Conservation (phyloP, 164 flowering plant genomes). For the Kalanchoe fedtschenkoi region DNA sequence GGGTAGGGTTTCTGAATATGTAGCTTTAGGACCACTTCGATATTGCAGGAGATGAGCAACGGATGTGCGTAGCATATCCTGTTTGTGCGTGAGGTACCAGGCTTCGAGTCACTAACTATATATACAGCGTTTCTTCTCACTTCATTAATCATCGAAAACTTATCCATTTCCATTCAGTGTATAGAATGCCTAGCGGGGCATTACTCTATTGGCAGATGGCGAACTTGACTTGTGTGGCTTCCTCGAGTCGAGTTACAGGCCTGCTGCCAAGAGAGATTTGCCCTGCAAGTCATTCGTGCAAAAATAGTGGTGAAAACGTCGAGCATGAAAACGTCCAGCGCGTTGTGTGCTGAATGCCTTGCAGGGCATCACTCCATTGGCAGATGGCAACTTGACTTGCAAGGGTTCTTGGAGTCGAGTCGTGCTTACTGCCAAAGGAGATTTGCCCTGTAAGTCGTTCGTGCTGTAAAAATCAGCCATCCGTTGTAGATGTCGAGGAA, state of each 20-base stretch:
- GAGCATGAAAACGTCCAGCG: too few species aligned
- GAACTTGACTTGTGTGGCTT: not conserved
- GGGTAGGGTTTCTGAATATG: not conserved
- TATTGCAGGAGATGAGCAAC: constrained; percentile 1
- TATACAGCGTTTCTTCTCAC: not conserved
- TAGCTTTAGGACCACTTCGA: not conserved
- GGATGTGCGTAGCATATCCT: constrained; percentile 6
- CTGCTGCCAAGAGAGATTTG: constrained; percentile 49
- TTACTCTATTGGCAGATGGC: constrained; percentile 15
- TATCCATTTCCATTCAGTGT: not conserved
- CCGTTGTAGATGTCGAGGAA: not conserved
- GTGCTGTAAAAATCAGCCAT: not conserved
- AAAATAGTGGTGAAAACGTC: too few species aligned
- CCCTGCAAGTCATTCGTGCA: constrained; percentile 26
- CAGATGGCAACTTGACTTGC: constrained; percentile 8
- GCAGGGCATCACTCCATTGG: constrained; percentile 15
- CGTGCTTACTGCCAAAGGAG: constrained; percentile 39
- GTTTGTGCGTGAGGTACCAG: not conserved
- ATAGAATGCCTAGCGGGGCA: constrained; percentile 6
- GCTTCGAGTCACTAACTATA: not conserved
- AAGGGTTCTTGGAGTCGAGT: not conserved
- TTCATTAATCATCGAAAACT: constrained; percentile 1
- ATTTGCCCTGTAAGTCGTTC: constrained; percentile 36
- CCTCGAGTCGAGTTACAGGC: not conserved
- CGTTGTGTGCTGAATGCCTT: constrained; percentile 1